phyloP scores from a whole-genome alignment of 768 basidiomycete species.

The Amanita inopinata region DNA sequence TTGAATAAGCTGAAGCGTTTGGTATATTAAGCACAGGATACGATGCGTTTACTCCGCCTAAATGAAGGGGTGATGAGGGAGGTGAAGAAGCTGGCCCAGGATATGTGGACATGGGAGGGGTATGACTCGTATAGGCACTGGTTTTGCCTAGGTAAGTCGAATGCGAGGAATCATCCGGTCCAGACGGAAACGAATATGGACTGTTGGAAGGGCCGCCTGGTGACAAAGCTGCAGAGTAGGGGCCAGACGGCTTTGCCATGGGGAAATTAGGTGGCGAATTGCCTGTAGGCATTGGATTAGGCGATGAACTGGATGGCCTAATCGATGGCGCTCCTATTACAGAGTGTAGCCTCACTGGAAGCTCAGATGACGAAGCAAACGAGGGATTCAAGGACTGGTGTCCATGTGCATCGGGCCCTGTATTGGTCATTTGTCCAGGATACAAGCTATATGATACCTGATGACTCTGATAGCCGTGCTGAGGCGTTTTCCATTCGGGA shows the following conservation, averaged over 20 bases:
- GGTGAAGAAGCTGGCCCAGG: not conserved
- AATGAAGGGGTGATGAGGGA: too few relatives aligned
- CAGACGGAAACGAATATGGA: not conserved
- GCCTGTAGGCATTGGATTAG: conserved; percentile 1
- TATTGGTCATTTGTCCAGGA: conserved; percentile 4
- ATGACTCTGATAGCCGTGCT: conserved; percentile 9
- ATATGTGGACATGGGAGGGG: too few relatives aligned
- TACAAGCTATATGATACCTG: conserved; percentile 13
- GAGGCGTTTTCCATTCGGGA: conserved; percentile 28
- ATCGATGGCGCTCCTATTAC: conserved; percentile 3
- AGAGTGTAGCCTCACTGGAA: conserved; percentile 9
- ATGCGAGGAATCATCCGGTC: not conserved
- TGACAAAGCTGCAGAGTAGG: not conserved
- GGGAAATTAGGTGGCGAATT: conserved; percentile 6
- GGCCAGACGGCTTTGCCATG: conserved; percentile 1
- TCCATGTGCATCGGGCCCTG: conserved; percentile 19
- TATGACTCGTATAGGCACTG: too few relatives aligned
- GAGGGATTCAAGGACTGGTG: conserved; percentile 22
- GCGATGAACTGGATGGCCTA: conserved; percentile 2
- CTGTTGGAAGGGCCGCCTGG: conserved; percentile 1
- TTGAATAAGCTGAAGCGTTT: too few relatives aligned
- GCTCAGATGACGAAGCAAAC: conserved; percentile 11
- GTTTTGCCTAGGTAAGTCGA: too few relatives aligned
- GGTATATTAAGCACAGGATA: too few relatives aligned
- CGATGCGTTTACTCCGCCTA: too few relatives aligned